Percentiles rank a stretch among this genome's conserved stretches.
Evolutionary conservation across 495 filamentous ascomycete genomes (phyloP).

Genomic region (Pyronema domesticum): DNA sequence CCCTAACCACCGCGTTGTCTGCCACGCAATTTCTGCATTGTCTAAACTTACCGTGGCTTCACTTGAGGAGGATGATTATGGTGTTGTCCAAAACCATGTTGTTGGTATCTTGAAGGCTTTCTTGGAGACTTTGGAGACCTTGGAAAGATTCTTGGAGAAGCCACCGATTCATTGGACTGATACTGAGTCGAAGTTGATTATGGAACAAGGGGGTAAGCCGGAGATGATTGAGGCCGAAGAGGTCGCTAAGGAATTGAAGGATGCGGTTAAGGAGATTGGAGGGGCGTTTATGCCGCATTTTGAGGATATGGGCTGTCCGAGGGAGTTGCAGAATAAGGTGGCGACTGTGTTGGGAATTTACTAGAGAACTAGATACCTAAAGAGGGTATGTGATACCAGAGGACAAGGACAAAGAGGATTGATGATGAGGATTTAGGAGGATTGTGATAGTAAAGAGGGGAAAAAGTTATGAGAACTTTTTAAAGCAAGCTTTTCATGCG

Average conservation of each 20-base stretch:
- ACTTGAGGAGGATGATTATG: constrained; percentile 69
- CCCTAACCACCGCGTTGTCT: constrained; percentile 18
- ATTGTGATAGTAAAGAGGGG: too few species aligned
- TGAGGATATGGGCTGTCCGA: constrained; percentile 11
- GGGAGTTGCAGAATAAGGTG: constrained; percentile 7
- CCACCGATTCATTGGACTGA: constrained; percentile 72
- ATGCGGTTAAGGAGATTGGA: constrained; percentile 16
- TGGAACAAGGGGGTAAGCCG: constrained; percentile 17
- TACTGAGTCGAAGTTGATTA: constrained; percentile 27
- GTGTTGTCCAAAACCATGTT: constrained; percentile 66
- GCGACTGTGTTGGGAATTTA: too few species aligned
- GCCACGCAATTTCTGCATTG: constrained; percentile 32
- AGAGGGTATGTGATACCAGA: too few species aligned
- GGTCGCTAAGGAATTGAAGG: constrained; percentile 25
- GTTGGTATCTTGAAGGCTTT: constrained; percentile 52
- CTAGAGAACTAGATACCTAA: too few species aligned
- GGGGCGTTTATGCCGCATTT: constrained; percentile 17
- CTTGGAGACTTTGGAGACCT: constrained; percentile 42
- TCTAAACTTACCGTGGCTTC: constrained; percentile 49
- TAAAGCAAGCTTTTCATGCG: too few species aligned
- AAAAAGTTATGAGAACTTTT: too few species aligned
- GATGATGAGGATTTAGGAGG: too few species aligned
- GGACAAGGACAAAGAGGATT: too few species aligned
- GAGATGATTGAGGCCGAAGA: constrained; percentile 29
- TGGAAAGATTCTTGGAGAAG: constrained; percentile 47